A percentile compares a stretch with the other conserved stretches of the same genome.
Evolutionary conservation across 2,329 filamentous ascomycete species (phyloP).

Genomic region (Colletotrichum zoysiae): DNA sequence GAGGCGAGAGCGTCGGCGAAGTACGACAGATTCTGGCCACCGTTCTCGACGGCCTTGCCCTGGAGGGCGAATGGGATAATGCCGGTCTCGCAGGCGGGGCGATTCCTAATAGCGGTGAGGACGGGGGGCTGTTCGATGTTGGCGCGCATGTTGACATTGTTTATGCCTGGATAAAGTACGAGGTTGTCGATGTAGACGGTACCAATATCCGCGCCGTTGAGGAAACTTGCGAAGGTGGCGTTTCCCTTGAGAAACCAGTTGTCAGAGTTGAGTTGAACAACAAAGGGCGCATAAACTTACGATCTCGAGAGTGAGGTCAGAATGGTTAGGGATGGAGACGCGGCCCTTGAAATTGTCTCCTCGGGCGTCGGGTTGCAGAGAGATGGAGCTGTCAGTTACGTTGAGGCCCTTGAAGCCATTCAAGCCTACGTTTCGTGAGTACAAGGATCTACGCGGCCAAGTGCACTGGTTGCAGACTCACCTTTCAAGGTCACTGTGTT

Average conservation of each 20-base stretch:
- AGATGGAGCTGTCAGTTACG: conserved; percentile 64
- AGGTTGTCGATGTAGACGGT: conserved; percentile 70
- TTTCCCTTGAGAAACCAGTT: conserved; percentile 66
- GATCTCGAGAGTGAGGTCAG: conserved; percentile 73
- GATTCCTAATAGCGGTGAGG: conserved; percentile 55
- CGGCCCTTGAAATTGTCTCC: conserved; percentile 72
- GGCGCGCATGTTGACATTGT: conserved; percentile 67
- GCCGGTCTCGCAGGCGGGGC: conserved; percentile 66
- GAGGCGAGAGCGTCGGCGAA: conserved; percentile 66
- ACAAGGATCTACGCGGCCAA: neutral
- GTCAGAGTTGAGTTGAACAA: conserved; percentile 3
- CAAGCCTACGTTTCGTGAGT: conserved; percentile 52
- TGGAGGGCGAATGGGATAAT: conserved; percentile 67
- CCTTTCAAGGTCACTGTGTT: conserved; percentile 65
- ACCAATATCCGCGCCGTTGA: conserved; percentile 66
- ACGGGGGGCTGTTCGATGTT: conserved; percentile 64
- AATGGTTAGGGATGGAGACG: conserved; percentile 73
- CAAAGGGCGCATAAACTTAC: conserved; percentile 54
- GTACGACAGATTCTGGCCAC: conserved; percentile 67
- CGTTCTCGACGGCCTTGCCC: conserved; percentile 64
- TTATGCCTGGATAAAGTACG: conserved; percentile 68
- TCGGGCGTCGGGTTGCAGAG: conserved; percentile 53
- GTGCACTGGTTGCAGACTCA: conserved; percentile 28
- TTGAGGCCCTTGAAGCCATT: conserved; percentile 68
- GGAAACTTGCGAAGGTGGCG: conserved; percentile 69